Percentiles rank a stretch among this genome's conserved stretches.
Evolutionary conservation across 352 stramenopile genomes (phyloP).

Genomic region (Peronospora belbahrii): DNA sequence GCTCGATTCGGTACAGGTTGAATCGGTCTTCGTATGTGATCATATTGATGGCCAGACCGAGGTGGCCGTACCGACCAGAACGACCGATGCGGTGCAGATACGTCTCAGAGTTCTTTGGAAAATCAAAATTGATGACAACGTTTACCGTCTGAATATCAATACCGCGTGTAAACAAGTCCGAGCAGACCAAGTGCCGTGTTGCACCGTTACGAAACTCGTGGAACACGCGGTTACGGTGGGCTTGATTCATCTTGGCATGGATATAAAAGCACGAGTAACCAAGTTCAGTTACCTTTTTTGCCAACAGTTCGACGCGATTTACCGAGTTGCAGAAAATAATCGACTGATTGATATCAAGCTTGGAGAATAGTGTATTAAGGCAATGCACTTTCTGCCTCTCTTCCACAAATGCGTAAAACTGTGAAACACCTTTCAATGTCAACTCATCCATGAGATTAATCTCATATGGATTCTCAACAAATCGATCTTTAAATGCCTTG

Average conservation of each 20-base stretch:
- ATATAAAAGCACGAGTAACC: slow-evolving; percentile 99
- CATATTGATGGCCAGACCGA: slow-evolving; percentile 99
- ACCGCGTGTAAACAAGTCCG: slow-evolving; percentile 98
- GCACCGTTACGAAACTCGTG: slow-evolving; percentile 98
- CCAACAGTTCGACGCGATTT: slow-evolving; percentile 97
- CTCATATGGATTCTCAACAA: slow-evolving; percentile 97
- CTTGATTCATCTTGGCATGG: slow-evolving; percentile 99
- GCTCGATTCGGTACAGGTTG: slow-evolving; percentile 96
- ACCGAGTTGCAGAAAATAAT: slow-evolving; percentile 99
- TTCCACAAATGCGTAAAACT: slow-evolving; percentile 99
- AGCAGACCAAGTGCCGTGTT: slow-evolving; percentile 96
- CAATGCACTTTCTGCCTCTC: slow-evolving; percentile 99
- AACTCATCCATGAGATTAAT: slow-evolving; percentile 99
- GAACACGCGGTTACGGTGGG: slow-evolving; percentile 98
- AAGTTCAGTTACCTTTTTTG: slow-evolving; percentile 99
- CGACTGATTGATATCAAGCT: slow-evolving; percentile 99
- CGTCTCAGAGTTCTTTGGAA: slow-evolving; percentile 99
- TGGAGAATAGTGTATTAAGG: slow-evolving; percentile 99
- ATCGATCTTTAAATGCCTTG: slow-evolving; percentile 98
- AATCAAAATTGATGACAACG: slow-evolving; percentile 99
- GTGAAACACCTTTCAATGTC: slow-evolving; percentile 97
- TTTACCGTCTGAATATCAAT: slow-evolving; percentile 99
- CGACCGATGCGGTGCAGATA: slow-evolving; percentile 99
- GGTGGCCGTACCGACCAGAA: slow-evolving; percentile 96
- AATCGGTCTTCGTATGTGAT: slow-evolving; percentile 99